A percentile compares a stretch with the other conserved stretches of the same genome.
These are phyloP conservation scores for Aspergillus sp. DNA, from an alignment of 2,329 filamentous ascomycete species.

Conservation along the genomic window DNA sequence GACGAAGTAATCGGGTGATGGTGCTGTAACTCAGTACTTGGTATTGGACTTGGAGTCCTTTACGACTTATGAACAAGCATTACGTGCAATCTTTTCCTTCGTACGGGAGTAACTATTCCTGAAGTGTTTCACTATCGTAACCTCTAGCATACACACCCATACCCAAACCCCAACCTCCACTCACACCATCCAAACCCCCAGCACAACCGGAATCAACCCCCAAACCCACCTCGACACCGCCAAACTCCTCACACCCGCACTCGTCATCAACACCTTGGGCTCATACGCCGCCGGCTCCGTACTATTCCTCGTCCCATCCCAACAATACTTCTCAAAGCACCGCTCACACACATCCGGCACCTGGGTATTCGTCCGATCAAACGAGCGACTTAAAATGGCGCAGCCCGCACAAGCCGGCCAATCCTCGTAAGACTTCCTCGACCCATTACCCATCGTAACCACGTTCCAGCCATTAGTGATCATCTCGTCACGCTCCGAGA, in stretches of 20 bases:
- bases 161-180: not conserved
- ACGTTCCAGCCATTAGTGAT: slow-evolving; percentile 86
- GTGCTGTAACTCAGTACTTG: no score
- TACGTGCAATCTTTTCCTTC: no score
- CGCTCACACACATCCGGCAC: slow-evolving; percentile 70
- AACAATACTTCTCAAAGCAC: slow-evolving; percentile 87
- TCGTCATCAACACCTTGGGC: slow-evolving; percentile 7
- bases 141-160: not conserved
- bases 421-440: slow-evolving; percentile 58
- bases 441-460: slow-evolving; percentile 79
- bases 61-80: no score
- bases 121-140: not conserved
- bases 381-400: slow-evolving; percentile 76
- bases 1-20: no score
- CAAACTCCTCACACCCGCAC: not conserved
- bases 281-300: slow-evolving; percentile 14
- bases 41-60: no score
- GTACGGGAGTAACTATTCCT: no score
- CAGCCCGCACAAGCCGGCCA: slow-evolving; percentile 89
- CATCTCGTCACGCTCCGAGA: slow-evolving; percentile 71
- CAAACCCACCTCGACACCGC: not conserved
- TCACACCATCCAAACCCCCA: not conserved
- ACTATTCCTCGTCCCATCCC: slow-evolving; percentile 70
- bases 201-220: not conserved
- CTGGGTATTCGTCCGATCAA: slow-evolving; percentile 68